Conservation (phyloP, 768 basidiomycete species). For the Agaricus sinodeliciosus region DNA sequence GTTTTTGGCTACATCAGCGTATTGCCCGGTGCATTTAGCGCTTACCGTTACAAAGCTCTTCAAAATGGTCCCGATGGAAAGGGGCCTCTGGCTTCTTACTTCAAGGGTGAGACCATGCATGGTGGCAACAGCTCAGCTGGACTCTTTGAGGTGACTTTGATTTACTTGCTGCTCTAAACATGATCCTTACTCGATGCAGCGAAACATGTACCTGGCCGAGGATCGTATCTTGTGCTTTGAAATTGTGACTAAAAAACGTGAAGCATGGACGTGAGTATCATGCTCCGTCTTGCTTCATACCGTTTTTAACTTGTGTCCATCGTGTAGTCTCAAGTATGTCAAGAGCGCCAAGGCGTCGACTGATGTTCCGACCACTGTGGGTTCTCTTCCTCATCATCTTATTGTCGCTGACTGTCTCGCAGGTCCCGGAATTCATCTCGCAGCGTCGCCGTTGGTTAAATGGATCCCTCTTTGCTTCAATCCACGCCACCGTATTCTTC, state of each 20-base stretch:
- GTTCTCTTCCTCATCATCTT: slow-evolving; percentile 11
- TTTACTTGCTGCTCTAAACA: neutral
- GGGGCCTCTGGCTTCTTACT: slow-evolving; percentile 88
- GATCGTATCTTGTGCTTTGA: slow-evolving; percentile 92
- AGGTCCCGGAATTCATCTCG: slow-evolving; percentile 91
- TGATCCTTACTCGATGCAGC: slow-evolving; percentile 28
- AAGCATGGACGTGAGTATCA: slow-evolving; percentile 68
- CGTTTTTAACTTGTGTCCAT: neutral
- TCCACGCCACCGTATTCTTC: slow-evolving; percentile 88
- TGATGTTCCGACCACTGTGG: slow-evolving; percentile 83
- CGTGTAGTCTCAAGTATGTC: slow-evolving; percentile 70
- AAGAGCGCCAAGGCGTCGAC: slow-evolving; percentile 93
- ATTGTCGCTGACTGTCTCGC: neutral
- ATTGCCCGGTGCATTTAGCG: slow-evolving; percentile 88
- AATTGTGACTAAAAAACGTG: slow-evolving; percentile 83
- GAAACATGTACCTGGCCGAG: slow-evolving; percentile 91
- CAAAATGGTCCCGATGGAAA: slow-evolving; percentile 82
- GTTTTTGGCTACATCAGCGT: slow-evolving; percentile 86
- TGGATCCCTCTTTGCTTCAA: slow-evolving; percentile 88
- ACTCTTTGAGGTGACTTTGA: slow-evolving; percentile 47
- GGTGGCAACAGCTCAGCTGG: slow-evolving; percentile 55
- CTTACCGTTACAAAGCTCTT: slow-evolving; percentile 85
- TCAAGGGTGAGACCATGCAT: slow-evolving; percentile 89
- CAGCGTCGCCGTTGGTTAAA: slow-evolving; percentile 88
- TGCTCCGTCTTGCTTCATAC: slow-evolving; percentile 10